These are phyloP conservation scores for Xylariaceae sp. DNA, from an alignment of 2,329 filamentous ascomycete species.

Conservation along the genomic window DNA sequence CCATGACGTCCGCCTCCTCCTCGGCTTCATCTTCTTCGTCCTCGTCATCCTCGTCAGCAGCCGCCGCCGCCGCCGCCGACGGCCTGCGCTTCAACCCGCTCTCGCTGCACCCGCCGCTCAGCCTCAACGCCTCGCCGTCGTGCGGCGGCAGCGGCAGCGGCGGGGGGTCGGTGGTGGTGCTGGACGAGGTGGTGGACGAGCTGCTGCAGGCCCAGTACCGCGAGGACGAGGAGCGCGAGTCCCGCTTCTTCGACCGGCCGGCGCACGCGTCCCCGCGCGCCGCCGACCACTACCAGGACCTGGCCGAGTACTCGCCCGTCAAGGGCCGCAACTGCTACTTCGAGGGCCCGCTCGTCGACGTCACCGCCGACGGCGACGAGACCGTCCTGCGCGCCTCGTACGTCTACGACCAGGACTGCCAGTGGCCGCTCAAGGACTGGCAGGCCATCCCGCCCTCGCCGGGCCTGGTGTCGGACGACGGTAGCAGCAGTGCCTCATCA, in stretches of 20 bases:
- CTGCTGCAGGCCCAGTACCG: constrained; percentile 11
- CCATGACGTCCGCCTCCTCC: too few species aligned
- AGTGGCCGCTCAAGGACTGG: constrained; percentile 28
- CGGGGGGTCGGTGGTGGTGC: too few species aligned
- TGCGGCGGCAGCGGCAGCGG: too few species aligned
- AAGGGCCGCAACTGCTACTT: constrained; percentile 21
- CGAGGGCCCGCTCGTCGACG: constrained; percentile 15
- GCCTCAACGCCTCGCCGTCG: constrained; percentile 25
- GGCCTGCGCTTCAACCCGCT: constrained; percentile 19
- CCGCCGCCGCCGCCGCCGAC: constrained; percentile 10
- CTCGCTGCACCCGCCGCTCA: constrained; percentile 23
- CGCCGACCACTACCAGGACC: constrained; percentile 16
- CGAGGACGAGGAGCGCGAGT: constrained; percentile 19
- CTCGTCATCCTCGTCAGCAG: constrained; percentile 15
- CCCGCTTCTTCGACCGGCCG: constrained; percentile 17
- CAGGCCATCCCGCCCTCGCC: constrained; percentile 22
- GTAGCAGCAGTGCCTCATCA: too few species aligned
- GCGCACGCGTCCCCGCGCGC: constrained; percentile 12
- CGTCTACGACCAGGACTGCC: constrained; percentile 20
- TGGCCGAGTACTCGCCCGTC: constrained; percentile 18
- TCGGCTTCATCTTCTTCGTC: too few species aligned
- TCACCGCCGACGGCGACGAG: too few species aligned
- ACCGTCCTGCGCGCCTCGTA: constrained; percentile 18
- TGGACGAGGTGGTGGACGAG: too few species aligned
- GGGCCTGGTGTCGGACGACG: constrained; percentile 13